These are phyloP conservation scores for Diversispora eburnea DNA, from an alignment of 192 early-diverging fungal genomes.

Conservation along the genomic window DNA sequence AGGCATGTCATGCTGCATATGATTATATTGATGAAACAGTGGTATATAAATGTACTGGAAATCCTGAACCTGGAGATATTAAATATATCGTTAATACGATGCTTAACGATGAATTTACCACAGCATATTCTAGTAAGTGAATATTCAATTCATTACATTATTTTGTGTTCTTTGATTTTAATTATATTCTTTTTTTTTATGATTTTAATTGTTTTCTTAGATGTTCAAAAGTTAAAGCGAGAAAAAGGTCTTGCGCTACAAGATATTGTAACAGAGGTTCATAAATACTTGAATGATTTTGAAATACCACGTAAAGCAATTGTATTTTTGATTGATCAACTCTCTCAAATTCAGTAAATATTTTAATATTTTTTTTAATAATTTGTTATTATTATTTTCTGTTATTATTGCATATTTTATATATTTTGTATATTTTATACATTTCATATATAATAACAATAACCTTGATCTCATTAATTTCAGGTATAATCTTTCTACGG, in stretches of 20 bases:
- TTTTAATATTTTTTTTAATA: background rate
- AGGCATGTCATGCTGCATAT: slow-evolving; percentile 87
- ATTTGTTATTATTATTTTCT: too few species aligned
- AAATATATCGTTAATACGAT: slow-evolving; percentile 72
- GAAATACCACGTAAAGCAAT: slow-evolving; percentile 70
- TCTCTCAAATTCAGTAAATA: slow-evolving; percentile 88
- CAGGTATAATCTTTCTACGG: slow-evolving; percentile 79
- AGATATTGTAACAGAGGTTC: slow-evolving; percentile 85
- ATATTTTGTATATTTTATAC: background rate
- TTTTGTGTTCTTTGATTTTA: background rate
- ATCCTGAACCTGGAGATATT: slow-evolving; percentile 87
- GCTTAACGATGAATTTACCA: slow-evolving; percentile 81
- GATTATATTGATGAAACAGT: slow-evolving; percentile 68
- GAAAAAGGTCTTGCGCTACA: slow-evolving; percentile 87
- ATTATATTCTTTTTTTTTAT: background rate
- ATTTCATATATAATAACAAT: background rate
- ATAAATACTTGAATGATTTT: slow-evolving; percentile 48
- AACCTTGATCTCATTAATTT: background rate
- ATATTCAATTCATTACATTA: background rate
- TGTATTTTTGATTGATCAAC: slow-evolving; percentile 68
- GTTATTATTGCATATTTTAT: background rate
- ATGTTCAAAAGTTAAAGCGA: slow-evolving; percentile 68
- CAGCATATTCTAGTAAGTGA: slow-evolving; percentile 59
- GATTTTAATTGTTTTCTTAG: slow-evolving; percentile 37
- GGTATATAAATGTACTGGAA: slow-evolving; percentile 90